Percentiles rank a stretch among this genome's conserved stretches.
Evolutionary conservation across 345 rosid genomes (phyloP).

Genomic region (Raphanus raphanistrum): DNA sequence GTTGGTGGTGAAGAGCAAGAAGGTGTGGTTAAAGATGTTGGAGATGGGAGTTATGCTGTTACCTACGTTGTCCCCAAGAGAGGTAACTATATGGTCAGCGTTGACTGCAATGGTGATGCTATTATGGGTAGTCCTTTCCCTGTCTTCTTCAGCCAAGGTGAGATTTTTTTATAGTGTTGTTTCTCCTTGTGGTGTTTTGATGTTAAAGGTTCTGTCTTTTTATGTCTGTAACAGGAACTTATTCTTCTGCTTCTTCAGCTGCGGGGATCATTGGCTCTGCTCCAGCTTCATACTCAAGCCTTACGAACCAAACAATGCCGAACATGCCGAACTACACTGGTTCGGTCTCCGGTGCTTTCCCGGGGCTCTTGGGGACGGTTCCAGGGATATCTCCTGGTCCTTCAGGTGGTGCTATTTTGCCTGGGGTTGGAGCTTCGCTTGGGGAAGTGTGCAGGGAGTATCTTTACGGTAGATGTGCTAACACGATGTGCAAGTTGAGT

Average conservation of each 20-base stretch:
- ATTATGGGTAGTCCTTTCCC: slow-evolving; percentile 98
- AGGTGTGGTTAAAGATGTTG: slow-evolving; percentile 87
- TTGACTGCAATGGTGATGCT: slow-evolving; percentile 85
- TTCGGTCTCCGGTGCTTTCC: slow-evolving; percentile 92
- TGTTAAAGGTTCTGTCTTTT: slow-evolving; percentile 3
- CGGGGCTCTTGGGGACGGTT: slow-evolving; percentile 91
- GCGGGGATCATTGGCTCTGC: slow-evolving; percentile 79
- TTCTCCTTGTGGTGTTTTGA: neutral
- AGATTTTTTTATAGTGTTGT: no score
- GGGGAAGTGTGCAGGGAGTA: slow-evolving; percentile 98
- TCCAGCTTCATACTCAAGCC: slow-evolving; percentile 65
- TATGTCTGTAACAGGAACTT: slow-evolving; percentile 38
- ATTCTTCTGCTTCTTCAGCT: slow-evolving; percentile 43
- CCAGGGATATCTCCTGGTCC: slow-evolving; percentile 89
- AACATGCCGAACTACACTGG: slow-evolving; percentile 99
- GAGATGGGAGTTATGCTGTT: slow-evolving; percentile 85
- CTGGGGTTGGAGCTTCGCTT: slow-evolving; percentile 93
- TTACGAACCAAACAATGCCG: slow-evolving; percentile 95
- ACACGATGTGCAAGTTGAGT: slow-evolving; percentile 77
- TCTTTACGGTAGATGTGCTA: slow-evolving; percentile 78
- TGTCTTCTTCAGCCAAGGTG: slow-evolving; percentile 94
- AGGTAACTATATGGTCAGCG: slow-evolving; percentile 91
- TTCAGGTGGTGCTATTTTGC: slow-evolving; percentile 93
- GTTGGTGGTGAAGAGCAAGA: slow-evolving; percentile 94
- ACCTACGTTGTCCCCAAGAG: slow-evolving; percentile 96